Evolutionary conservation across 179 eudicot species (phyloP), one percentile per base, ranked within the genome.

Genomic region (Spergularia azorica): DNA sequence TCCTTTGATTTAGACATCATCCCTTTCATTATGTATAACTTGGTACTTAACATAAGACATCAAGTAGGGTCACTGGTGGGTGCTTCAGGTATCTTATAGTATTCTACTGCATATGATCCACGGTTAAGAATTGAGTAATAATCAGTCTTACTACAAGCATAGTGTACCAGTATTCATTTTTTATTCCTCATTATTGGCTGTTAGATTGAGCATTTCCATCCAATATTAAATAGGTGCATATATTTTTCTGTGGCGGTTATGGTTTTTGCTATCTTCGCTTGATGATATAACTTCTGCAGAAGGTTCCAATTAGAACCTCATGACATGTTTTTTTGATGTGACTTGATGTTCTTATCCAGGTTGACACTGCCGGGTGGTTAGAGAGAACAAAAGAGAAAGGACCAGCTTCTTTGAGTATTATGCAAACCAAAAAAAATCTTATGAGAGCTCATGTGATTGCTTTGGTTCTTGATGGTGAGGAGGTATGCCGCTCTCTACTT

Each of bases 301-400:
- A n/a, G 68, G 6, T 63, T 78, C 9, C 63, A 18, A 63, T 41
- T 39, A 12, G 80, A 36, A 48, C 18, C 54, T 39, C 62, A 51
- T 61, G 69, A 70, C 39, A 43, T 57, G 21, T 18, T 6, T 32
- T 11, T 61, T 12, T 61, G 11, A 20, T 46, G 36, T 72, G 32
- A 4, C 46, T 76, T 39, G 39, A 15, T 51, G 76, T 11, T 70
- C 18, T 61, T 80, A 43, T 9, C 73, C 89, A 95, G 98, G 99
- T 95, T 78, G 99, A 95, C 87, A 95, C 99, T 74, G 99, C 99
- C 54, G 99, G 99, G 65, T 95, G 99, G 99, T 80, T 95, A 90
- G 95, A 81, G 61, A 91, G 99, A 86, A 85, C 97, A 84, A 89
- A 87, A 77, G 98, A 93, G 76, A 95, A 90, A 84, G 97, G 97